These are phyloP conservation scores for Cryptococcus sp. DNA, from an alignment of 1,284 basidiomycete genomes.

Conservation along the genomic window DNA sequence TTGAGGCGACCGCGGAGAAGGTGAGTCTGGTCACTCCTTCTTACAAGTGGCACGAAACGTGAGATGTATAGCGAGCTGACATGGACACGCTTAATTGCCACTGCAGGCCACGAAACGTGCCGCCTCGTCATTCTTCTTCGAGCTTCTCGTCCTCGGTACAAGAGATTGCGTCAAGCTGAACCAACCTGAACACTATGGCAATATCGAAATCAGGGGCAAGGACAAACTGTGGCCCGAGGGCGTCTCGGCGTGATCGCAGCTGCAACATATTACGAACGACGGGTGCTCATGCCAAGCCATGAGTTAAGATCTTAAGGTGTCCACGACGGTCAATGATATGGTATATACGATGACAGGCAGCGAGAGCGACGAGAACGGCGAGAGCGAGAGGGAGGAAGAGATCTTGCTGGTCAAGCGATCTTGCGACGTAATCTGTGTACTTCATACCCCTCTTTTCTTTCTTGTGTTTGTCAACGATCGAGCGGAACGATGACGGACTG, in stretches of 20 bases:
- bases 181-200: slow-evolving; percentile 74
- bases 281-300: no score
- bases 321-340: no score
- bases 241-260: background rate
- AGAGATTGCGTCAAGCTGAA: slow-evolving; percentile 82
- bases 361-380: no score
- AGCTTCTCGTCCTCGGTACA: slow-evolving; percentile 89
- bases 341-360: no score
- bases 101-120: slow-evolving; percentile 80
- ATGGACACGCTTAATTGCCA: background rate
- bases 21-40: slow-evolving; percentile 61
- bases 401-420: no score
- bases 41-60: slow-evolving; percentile 56
- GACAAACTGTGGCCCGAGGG: slow-evolving; percentile 63
- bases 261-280: no score
- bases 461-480: no score
- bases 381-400: no score
- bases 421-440: no score
- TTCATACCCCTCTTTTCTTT: no score
- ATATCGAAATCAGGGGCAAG: slow-evolving; percentile 82
- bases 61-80: slow-evolving; percentile 1
- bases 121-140: slow-evolving; percentile 95
- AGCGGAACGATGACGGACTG: no score
- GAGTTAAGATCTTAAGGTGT: no score
- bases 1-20: background rate